Percentiles rank a stretch among this genome's conserved stretches.
Evolutionary conservation across 75 land plant species (phyloP).

Genomic region (Cunninghamia lanceolata): DNA sequence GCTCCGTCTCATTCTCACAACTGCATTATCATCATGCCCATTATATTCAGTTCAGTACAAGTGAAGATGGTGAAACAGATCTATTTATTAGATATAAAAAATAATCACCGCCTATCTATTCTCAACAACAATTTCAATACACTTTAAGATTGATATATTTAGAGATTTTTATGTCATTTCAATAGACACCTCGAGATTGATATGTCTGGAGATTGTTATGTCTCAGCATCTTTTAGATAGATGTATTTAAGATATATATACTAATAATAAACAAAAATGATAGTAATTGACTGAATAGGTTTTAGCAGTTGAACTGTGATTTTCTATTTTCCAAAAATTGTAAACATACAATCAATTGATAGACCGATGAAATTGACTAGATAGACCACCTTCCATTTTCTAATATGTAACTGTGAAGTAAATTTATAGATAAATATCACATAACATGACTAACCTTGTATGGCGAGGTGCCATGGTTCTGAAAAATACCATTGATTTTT

Average conservation of each 20-base stretch:
- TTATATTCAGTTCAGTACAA: not conserved
- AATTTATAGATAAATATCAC: not conserved
- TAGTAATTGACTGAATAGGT: too few relatives aligned
- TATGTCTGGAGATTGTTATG: too few relatives aligned
- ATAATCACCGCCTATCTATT: not conserved
- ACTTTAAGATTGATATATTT: not conserved
- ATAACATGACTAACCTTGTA: slow-evolving; percentile 2
- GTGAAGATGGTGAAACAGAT: not conserved
- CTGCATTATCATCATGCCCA: not conserved
- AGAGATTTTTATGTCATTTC: too few relatives aligned
- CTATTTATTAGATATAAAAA: not conserved
- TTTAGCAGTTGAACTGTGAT: too few relatives aligned
- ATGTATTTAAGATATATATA: too few relatives aligned
- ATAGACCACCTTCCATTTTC: not conserved
- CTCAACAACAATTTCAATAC: not conserved
- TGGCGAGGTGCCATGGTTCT: slow-evolving; percentile 15
- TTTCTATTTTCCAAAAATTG: not conserved
- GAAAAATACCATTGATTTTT: slow-evolving; percentile 16
- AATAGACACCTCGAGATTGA: too few relatives aligned
- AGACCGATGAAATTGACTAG: not conserved
- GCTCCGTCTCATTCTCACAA: not conserved
- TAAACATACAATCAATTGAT: not conserved
- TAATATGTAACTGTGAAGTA: not conserved
- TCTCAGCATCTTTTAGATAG: too few relatives aligned
- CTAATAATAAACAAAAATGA: too few relatives aligned